Evolutionary conservation across 495 filamentous ascomycete species (phyloP), one percentile per base, ranked within the genome.

Genomic region (Daldinia decipiens): DNA sequence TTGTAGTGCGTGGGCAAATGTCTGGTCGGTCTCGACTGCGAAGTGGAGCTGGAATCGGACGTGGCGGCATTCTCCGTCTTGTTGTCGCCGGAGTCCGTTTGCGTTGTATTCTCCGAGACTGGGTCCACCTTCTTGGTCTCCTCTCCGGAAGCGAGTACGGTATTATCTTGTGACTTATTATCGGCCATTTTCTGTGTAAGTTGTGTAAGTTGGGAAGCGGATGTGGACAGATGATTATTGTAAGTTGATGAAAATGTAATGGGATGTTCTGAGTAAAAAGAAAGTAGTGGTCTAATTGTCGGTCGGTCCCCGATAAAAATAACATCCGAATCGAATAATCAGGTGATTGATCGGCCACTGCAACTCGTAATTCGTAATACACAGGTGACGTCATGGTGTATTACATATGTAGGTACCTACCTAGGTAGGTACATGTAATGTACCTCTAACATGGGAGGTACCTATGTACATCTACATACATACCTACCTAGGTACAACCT

Each of bases 1-100:
- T 54, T 67, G 53, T 52, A 77, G 43, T 77, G 75, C 0, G 73
- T 73, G 6, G 65, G 70, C 27, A 73, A 31, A 8, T 68, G 70
- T 26, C 27, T 61, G 8, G 50, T 45, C 36, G 60, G 61, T n/a
- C 45, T 55, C 8, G 56, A 26, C 29, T 68, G 65, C 8, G 57
- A 54, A 15, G 65, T 60, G 65, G 70, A 61, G 32, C 17, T 60
- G 27, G 70, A 38, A 26, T 65, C 61, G 56, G 70, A 24, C 21
- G 58, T 38, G 43, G 53, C 60, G 50, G 65, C 27, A 59, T 62
- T 65, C 26, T 66, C 70, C 57, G 70, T 62, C 57, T 73, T 68
- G 47, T 73, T 65, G 57, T 73, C 65, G 60, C 55, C 43, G 50
- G 65, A 38, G 5, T 68, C 59, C 32, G 70, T 31, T 54, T 63